Evolutionary conservation across 495 filamentous ascomycete genomes (phyloP).

Genomic region (Sphaerosporella brunnea): DNA sequence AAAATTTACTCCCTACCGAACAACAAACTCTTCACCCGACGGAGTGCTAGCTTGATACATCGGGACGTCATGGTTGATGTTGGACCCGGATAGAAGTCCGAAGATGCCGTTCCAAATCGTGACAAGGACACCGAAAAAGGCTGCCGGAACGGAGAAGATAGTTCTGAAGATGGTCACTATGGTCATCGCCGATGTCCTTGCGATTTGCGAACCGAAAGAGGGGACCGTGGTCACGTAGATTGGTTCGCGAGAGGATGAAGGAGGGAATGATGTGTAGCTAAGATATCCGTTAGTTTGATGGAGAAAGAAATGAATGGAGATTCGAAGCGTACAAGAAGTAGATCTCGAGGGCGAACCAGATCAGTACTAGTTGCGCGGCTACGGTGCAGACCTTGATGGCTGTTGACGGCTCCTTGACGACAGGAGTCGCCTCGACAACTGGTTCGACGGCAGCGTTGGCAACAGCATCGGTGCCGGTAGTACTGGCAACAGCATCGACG

Average conservation of each 20-base stretch:
- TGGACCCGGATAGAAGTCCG: too few relatives aligned
- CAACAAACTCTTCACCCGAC: too few relatives aligned
- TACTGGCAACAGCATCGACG: too few relatives aligned
- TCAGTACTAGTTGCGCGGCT: conserved; percentile 8
- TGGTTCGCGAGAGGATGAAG: conserved; percentile 2
- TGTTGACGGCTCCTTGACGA: neutral
- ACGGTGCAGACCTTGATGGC: conserved; percentile 6
- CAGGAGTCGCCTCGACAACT: neutral
- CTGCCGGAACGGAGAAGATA: neutral
- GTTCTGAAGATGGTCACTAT: neutral
- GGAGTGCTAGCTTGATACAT: too few relatives aligned
- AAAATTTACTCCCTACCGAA: too few relatives aligned
- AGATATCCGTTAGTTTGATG: neutral
- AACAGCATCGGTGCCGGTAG: too few relatives aligned
- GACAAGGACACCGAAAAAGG: neutral
- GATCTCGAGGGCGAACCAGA: conserved; percentile 20
- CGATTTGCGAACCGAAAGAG: conserved; percentile 2
- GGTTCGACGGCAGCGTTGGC: neutral
- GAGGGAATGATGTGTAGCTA: conserved; percentile 9
- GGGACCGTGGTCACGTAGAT: neutral
- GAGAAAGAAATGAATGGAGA: neutral
- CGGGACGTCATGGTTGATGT: too few relatives aligned
- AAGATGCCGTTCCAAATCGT: neutral
- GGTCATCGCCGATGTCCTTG: neutral
- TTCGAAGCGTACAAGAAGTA: conserved; percentile 16